A percentile compares a stretch with the other conserved stretches of the same genome.
Evolutionary conservation across 108 stramenopile genomes (phyloP).

Genomic region (Chaetoceros muelleri): DNA sequence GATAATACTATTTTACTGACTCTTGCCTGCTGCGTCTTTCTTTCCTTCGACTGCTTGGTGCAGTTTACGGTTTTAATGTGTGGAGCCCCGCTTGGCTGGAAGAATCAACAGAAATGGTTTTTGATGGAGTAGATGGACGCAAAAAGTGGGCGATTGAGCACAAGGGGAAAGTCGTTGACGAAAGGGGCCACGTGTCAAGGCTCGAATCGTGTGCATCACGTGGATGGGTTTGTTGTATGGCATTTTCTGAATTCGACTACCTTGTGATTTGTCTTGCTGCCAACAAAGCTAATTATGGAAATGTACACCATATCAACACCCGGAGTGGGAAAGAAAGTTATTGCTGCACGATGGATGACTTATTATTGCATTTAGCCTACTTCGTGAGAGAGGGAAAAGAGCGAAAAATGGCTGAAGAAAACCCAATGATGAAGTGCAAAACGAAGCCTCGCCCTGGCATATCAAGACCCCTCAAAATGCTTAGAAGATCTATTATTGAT

Average conservation of each 20-base stretch:
- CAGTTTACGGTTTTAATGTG: neutral
- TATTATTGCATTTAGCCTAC: neutral
- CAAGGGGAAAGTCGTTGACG: neutral
- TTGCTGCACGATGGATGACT: neutral
- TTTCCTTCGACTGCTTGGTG: neutral
- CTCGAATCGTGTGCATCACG: neutral
- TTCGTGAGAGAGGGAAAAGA: neutral
- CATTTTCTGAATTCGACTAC: neutral
- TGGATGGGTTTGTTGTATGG: neutral
- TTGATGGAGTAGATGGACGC: neutral
- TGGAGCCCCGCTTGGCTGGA: neutral
- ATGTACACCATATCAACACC: neutral
- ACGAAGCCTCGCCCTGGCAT: neutral
- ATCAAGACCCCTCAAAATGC: neutral
- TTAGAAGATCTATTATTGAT: neutral
- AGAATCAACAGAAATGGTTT: neutral
- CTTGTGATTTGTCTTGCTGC: neutral
- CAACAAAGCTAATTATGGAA: neutral
- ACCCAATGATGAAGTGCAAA: neutral
- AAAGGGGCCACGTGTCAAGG: neutral
- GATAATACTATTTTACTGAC: no score
- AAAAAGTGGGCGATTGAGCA: neutral
- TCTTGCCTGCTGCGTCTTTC: neutral
- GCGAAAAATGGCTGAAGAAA: neutral
- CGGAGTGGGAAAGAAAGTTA: neutral